These are phyloP conservation scores for Exophiala viscosa DNA, from an alignment of 2,329 filamentous ascomycete species.

Conservation along the genomic window DNA sequence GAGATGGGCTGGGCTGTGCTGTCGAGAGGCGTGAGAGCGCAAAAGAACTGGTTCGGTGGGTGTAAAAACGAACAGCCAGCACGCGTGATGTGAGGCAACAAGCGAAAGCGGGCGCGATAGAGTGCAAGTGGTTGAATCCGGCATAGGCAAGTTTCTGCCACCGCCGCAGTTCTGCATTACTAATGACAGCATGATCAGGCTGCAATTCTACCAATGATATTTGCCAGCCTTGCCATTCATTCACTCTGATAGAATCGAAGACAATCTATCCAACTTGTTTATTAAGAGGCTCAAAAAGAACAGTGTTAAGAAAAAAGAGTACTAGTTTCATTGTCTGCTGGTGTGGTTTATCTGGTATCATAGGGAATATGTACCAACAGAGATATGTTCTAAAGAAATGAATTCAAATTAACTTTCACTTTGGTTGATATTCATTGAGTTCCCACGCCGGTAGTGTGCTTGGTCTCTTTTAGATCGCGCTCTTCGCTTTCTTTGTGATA, in stretches of 20 bases:
- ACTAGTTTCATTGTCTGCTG: neutral
- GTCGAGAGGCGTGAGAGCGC: neutral
- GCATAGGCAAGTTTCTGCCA: no score
- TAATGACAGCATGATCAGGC: no score
- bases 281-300: no score
- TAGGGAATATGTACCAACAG: conserved; percentile 5
- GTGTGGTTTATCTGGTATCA: conserved; percentile 23
- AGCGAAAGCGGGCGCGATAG: no score
- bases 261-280: no score
- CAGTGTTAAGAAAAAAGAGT: no score
- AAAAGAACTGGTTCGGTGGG: neutral
- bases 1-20: neutral
- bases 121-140: no score
- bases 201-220: no score
- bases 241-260: no score
- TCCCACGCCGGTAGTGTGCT: conserved; percentile 30
- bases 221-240: no score
- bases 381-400: conserved; percentile 2
- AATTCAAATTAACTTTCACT: conserved; percentile 17
- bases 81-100: no score
- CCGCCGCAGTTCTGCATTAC: no score
- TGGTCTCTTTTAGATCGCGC: conserved; percentile 23
- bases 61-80: neutral
- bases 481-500: conserved; percentile 36
- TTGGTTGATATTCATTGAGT: conserved; percentile 23